A percentile compares a stretch with the other conserved stretches of the same genome.
phyloP scores from a whole-genome alignment of 2,329 filamentous ascomycete species.

The Penicillium sp. region DNA sequence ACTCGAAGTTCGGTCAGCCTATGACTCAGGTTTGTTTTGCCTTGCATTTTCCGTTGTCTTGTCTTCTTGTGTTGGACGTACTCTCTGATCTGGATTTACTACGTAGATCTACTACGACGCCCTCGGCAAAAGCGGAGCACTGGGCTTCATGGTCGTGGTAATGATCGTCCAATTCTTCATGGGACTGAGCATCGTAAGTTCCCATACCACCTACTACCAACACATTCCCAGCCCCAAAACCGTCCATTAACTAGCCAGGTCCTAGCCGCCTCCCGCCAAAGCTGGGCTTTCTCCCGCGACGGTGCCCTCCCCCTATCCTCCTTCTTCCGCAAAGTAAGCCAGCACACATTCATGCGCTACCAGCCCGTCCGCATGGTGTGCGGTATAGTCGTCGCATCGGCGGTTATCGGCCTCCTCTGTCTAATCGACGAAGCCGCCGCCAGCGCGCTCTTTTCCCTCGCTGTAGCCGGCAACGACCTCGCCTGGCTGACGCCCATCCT shows the following conservation, averaged over 20 bases:
- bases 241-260: slow-evolving; percentile 21
- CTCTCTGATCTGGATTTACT: neutral
- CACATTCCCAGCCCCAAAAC: too few species aligned
- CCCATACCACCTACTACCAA: neutral
- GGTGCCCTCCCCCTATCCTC: slow-evolving; percentile 51
- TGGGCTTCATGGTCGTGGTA: slow-evolving; percentile 52
- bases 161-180: slow-evolving; percentile 57
- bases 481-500: slow-evolving; percentile 53
- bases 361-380: slow-evolving; percentile 52
- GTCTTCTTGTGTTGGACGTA: too few species aligned
- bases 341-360: slow-evolving; percentile 41
- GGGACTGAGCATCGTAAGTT: slow-evolving; percentile 45
- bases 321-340: slow-evolving; percentile 50
- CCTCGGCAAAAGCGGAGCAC: slow-evolving; percentile 50
- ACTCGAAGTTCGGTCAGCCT: slow-evolving; percentile 49
- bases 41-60: neutral
- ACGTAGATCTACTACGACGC: slow-evolving; percentile 54
- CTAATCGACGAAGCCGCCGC: slow-evolving; percentile 50
- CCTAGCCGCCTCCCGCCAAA: slow-evolving; percentile 51
- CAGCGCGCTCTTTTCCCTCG: slow-evolving; percentile 46
- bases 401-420: slow-evolving; percentile 49
- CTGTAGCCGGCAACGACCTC: slow-evolving; percentile 51
- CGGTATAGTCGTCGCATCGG: slow-evolving; percentile 46
- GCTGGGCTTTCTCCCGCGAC: slow-evolving; percentile 55
- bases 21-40: slow-evolving; percentile 40